These are phyloP conservation scores for Leptomonas seymouri DNA, from an alignment of 208 protist species.

Conservation along the genomic window DNA sequence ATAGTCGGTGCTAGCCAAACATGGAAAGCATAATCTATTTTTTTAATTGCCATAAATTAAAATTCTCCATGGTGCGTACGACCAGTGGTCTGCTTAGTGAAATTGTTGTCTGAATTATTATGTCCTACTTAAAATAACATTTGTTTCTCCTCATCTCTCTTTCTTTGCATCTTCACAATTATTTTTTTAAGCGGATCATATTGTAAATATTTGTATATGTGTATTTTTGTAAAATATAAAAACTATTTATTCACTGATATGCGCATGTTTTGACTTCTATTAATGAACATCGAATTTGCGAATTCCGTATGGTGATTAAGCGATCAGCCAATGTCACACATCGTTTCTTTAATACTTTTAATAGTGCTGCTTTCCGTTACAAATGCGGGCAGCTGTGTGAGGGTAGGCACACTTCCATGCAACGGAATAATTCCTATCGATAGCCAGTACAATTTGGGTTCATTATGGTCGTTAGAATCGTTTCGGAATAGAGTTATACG, in stretches of 20 bases:
- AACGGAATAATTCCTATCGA: conserved; percentile 63
- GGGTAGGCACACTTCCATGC: conserved; percentile 39
- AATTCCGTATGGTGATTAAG: background rate
- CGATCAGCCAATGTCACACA: background rate
- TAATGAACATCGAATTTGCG: background rate
- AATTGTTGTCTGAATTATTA: too few relatives aligned
- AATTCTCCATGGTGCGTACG: too few relatives aligned
- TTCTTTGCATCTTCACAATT: background rate
- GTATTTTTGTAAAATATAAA: conserved; percentile 27
- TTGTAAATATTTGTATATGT: conserved; percentile 14
- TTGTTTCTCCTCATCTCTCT: too few relatives aligned
- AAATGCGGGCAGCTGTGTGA: conserved; percentile 1
- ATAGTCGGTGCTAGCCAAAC: too few relatives aligned
- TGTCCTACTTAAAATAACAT: too few relatives aligned
- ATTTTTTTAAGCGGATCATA: conserved; percentile 14
- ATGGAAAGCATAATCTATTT: too few relatives aligned
- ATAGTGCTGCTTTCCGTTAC: background rate
- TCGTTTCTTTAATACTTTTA: background rate
- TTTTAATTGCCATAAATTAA: too few relatives aligned
- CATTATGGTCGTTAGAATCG: conserved; percentile 43
- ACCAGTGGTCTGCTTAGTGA: too few relatives aligned
- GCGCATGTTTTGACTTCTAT: conserved; percentile 6
- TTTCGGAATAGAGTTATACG: conserved; percentile 12
- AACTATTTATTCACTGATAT: conserved; percentile 4
- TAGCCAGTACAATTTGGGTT: conserved; percentile 51